Evolutionary conservation across 2,329 filamentous ascomycete genomes (phyloP), one percentile per base, ranked within the genome.

Genomic region (Scedosporium boydii): DNA sequence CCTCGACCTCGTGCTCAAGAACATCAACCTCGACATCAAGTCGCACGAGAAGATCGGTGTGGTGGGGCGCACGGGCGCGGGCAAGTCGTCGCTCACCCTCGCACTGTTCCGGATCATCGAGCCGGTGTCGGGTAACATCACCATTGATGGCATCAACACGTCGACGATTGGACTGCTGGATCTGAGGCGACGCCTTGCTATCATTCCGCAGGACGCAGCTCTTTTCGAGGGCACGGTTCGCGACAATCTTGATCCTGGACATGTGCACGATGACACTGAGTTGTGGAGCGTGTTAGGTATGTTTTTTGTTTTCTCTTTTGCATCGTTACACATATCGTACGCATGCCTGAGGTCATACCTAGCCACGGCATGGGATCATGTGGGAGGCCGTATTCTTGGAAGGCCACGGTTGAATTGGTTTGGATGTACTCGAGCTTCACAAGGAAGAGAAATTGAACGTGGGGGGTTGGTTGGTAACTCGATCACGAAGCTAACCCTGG

Each of bases 11-110:
- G 93, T 98, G 62, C 82, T 99, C 67, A 97, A 96, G 80, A 89
- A 97, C 71, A 87, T 99, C 76, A 93, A 85, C 69, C 80, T 99
- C 14, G 87, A 91, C 72, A 96, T 99, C 79, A 96, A 96, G 78
- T 88, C 93, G 4, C 91, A 93, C 71, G 95, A 99, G 79, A 99
- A 98, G 82, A 95, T 99, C 73, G 95, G 95, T 64, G 93, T 99
- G 10, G 95, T 99, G 38, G 95, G 95, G 62, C 89, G 95, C 58
- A 99, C 95, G 0, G 95, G 95, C 61, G 95, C 95, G 38, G 95
- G 95, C 71, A 99, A 99, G 79, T 96, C 91, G 64, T 96, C 92
- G 9, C 79, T 99, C 65, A 98, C 95, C 0, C 81, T 99, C 65
- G 88, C 95, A 2, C 80, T 99, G 21, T 99, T 99, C 84, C 87